Evolutionary conservation across 495 filamentous ascomycete species (phyloP), one percentile per base, ranked within the genome.

Genomic region (Aspergillus carlsbadensis): DNA sequence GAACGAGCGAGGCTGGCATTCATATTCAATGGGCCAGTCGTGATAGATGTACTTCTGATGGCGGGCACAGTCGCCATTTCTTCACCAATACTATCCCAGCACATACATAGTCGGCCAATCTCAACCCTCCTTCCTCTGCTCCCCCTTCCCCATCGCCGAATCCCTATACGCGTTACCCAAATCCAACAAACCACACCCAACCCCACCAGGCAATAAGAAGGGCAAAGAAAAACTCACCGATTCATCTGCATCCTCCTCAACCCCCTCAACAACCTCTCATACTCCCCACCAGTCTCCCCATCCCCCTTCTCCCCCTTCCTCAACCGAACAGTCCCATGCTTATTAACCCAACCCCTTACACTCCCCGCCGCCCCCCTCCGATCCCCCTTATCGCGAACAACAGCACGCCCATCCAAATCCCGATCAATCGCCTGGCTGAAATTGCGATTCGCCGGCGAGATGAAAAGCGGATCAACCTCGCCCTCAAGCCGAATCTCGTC

Each of bases 161-260:
- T 49, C 31, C 46, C 46, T 49, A 37, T 37, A 49, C 41, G 18
- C n/a, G 6, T 42, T 15, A 15, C 26, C 26, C 3, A 29, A 29
- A 39, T 39, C 8, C 39, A 13, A 35, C n/a, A 18, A 42, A 7
- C 37, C 20, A 5, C 40, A 10, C 8, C 8, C n/a, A 31, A 17
- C 6, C 26, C 39, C 43, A 21, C 21, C 7, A n/a, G 20, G 21
- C 26, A 34, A 29, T 15, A 22, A 26, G 46, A 36, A n/a, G 13
- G 14, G 39, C 6, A 14, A 10, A 52, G 5, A 3, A 8, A 35
- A 24, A 37, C 52, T 39, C 6, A 57, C 55, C 46, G 35, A 18
- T 46, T 54, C 31, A 52, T 56, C 52, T 50, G 47, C 26, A 57
- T 0, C 44, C 48, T 51, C 60, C 55, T 62, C 55, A 62, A 52